Evolutionary conservation across 768 basidiomycete genomes (phyloP), one percentile per base, ranked within the genome.

Genomic region (Dacryopinax spathularia): DNA sequence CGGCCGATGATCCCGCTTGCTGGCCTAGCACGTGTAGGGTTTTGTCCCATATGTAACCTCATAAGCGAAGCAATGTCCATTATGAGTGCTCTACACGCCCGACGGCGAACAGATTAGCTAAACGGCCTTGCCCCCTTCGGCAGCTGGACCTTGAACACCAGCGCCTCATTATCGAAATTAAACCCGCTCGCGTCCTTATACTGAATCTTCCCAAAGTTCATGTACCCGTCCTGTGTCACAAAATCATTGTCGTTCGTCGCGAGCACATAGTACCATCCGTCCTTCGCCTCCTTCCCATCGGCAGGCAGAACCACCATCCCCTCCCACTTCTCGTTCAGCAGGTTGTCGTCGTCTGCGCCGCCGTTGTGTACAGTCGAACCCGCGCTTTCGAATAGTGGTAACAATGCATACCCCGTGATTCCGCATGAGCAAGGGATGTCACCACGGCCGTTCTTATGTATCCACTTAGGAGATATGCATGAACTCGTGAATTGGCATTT

Each of bases 321-420:
- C 43, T 44, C 43, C 43, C 43, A 44, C 43, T 44, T 44, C 43
- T 64, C 66, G 34, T 31, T 65, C 29, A 34, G 31, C 18, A 67
- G 68, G 33, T 63, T 68, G 18, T 68, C 66, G 37, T 65, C 69
- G 43, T 72, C 43, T 20, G 43, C 43, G 22, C 43, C 43, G 22
- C 43, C 43, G 43, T 44, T 44, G 43, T 72, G 43, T 37, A 37
- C 36, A 37, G 36, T 37, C 36, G 36, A 37, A 37, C 36, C 36
- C 36, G 36, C 36, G n/a, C 10, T 37, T 10, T 10, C n/a, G 36
- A 37, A 37, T 37, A n/a, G 12, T n/a, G 36, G 12, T n/a, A 10
- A 37, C n/a, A 37, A 37, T 37, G 36, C 36, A 37, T 37, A 37
- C 10, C 36, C n/a, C 36, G 36, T 10, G 36, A 37, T 37, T 10